Evolutionary conservation across 306 rosid species (phyloP), one percentile per base, ranked within the genome.

Genomic region (Rosa persica): DNA sequence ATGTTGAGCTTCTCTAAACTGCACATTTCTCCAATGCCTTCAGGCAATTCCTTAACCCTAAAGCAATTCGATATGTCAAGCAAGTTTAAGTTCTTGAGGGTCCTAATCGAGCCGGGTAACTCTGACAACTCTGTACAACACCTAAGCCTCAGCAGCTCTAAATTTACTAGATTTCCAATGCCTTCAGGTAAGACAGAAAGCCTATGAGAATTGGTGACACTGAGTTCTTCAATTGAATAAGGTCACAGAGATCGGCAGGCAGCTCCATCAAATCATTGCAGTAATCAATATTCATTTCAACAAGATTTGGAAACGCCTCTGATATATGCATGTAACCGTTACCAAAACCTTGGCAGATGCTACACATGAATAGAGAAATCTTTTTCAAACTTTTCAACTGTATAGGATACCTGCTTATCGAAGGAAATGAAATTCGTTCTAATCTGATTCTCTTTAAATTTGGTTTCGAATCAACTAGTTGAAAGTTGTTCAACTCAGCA

Each of bases 291-390:
- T 77, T 82, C 62, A 93, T 74, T 76, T 91, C 97, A 58, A 36
- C 73, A 54, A 93, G 74, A 48, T 81, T 87, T 67, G 95, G 91
- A 11, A 88, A 67, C 38, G 79, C 48, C 23, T 82, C 66, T 46
- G 89, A 84, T 42, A 81, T 69, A 30, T 64, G 27, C 34, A 73
- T 47, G 15, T 86, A 76, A 68, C 52, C 12, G 13, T 77, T 79
- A 11, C 42, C 48, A 48, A 87, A 88, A 66, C 89, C 88, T 42
- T 82, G 72, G 67, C 83, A 82, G 19, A 87, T 62, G 27, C 80
- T 83, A 81, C 98, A 89, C 93, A 86, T 91, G 20, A 77, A 89
- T 17, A 91, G 44, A 12, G 98, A 91, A 10, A 84, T 38, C 48
- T 91, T 91, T 42, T 75, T 70, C 23, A 91, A 79, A 74, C 83